Evolutionary conservation across 2,329 filamentous ascomycete species (phyloP), one percentile per base, ranked within the genome.

Genomic region (Fusarium siculi): DNA sequence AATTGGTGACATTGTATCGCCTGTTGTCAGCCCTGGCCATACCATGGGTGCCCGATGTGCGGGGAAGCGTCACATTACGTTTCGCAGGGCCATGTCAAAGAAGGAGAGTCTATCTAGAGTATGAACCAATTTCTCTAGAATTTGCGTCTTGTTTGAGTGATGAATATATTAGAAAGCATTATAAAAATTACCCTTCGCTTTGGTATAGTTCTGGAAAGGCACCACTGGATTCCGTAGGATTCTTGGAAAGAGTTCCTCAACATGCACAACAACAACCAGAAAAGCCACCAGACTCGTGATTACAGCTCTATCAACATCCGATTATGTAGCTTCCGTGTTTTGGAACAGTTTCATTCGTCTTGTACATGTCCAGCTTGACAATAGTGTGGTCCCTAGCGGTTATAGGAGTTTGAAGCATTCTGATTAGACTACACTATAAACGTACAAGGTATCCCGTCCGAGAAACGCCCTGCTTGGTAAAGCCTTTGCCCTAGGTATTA

Each of bases 111-210:
- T 15, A 12, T 10, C 11, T 19, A 5, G 2, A 34, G 11, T 8
- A 34, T 12, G 18, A 14, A 4, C 3, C 4, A 12, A 9, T 2
- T 32, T 32, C 4, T 4, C 15, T 3, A 18, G 3, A 7, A 12
- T n/a, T 9, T 9, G 3, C 10, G 7, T 5, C 21, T 18, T 2
- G 12, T 4, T n/a, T 6, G 6, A n/a, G 21, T 18, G 3, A 9
- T 7, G 0, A 12, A 2, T 6, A 4, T 3, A 49, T 12, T 9
- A n/a, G 10, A 3, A 18, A 18, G 10, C 1, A 18, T 21, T 4
- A 10, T 3, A 0, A 2, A 16, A 49, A 2, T n/a, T n/a, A n/a
- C n/a, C n/a, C 28, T 21, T n/a, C 5, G 7, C 7, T n/a, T 23
- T 34, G 11, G 8, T 18, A 7, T 7, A 23, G 30, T 34, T 23